These are phyloP conservation scores for Penstemon barbatus DNA, from an alignment of 257 asterid genomes.

Conservation along the genomic window DNA sequence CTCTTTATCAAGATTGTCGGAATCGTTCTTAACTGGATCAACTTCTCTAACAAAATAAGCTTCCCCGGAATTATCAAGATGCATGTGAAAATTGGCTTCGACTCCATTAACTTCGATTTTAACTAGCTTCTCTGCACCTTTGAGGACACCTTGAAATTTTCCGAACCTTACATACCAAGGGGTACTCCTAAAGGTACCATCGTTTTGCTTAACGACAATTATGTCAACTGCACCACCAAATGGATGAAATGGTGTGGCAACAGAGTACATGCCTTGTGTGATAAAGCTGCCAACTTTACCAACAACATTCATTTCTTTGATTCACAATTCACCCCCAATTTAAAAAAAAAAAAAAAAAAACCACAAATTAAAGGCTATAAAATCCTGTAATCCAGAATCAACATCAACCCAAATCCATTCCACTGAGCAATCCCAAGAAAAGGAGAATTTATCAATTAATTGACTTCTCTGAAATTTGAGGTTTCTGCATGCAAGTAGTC, in stretches of 20 bases:
- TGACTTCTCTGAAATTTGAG: slow-evolving; percentile 31
- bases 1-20: slow-evolving; percentile 39
- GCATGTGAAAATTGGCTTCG: slow-evolving; percentile 76
- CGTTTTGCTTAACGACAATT: slow-evolving; percentile 74
- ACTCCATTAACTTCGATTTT: slow-evolving; percentile 82
- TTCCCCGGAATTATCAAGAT: slow-evolving; percentile 85
- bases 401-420: slow-evolving; percentile 16
- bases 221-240: slow-evolving; percentile 98
- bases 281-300: slow-evolving; percentile 79
- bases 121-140: slow-evolving; percentile 83
- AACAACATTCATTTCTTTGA: slow-evolving; percentile 73
- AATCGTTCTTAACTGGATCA: slow-evolving; percentile 45
- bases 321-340: slow-evolving; percentile 29
- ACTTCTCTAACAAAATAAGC: slow-evolving; percentile 81
- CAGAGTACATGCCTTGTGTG: slow-evolving; percentile 80
- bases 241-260: slow-evolving; percentile 96
- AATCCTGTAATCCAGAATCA: slow-evolving; percentile 31
- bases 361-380: not conserved
- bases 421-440: slow-evolving; percentile 19
- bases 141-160: slow-evolving; percentile 87
- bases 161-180: slow-evolving; percentile 97
- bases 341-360: slow-evolving; percentile 8
- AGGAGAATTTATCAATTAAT: slow-evolving; percentile 17
- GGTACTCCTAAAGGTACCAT: slow-evolving; percentile 76
- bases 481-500: slow-evolving; percentile 57